Evolutionary conservation across 768 basidiomycete species (phyloP).

Genomic region (Trametes coccinea): DNA sequence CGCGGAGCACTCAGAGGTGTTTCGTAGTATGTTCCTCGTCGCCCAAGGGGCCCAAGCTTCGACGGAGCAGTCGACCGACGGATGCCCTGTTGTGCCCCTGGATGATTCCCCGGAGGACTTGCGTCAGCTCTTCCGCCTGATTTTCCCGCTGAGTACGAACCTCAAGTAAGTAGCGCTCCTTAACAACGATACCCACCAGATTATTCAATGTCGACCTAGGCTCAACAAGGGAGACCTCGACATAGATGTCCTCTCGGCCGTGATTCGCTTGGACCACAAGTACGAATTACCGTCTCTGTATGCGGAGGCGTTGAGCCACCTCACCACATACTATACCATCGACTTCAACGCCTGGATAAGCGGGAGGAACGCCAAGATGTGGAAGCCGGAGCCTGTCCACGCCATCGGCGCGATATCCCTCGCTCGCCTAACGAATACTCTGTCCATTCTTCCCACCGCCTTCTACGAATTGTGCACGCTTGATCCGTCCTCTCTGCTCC

Average conservation of each 20-base stretch:
- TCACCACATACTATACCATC: neutral
- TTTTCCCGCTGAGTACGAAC: neutral
- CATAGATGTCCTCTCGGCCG: neutral
- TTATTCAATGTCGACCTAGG: neutral
- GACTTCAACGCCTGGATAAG: neutral
- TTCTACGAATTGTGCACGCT: constrained; percentile 1
- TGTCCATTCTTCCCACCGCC: constrained; percentile 2
- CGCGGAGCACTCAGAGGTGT: constrained; percentile 27
- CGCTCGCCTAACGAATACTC: neutral
- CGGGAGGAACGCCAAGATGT: neutral
- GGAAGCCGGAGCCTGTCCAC: neutral
- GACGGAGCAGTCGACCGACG: neutral
- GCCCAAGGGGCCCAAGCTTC: neutral
- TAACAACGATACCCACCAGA: neutral
- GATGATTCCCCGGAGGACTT: constrained; percentile 5
- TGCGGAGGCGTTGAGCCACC: neutral
- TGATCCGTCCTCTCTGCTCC: neutral
- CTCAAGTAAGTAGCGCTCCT: neutral
- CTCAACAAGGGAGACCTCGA: neutral
- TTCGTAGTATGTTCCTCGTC: constrained; percentile 16
- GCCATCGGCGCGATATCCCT: neutral
- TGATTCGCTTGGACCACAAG: constrained; percentile 10
- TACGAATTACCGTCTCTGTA: constrained; percentile 3
- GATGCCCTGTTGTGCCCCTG: neutral
- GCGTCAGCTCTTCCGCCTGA: neutral